Evolutionary conservation across 768 basidiomycete genomes (phyloP).

Genomic region (Boletus edulis): DNA sequence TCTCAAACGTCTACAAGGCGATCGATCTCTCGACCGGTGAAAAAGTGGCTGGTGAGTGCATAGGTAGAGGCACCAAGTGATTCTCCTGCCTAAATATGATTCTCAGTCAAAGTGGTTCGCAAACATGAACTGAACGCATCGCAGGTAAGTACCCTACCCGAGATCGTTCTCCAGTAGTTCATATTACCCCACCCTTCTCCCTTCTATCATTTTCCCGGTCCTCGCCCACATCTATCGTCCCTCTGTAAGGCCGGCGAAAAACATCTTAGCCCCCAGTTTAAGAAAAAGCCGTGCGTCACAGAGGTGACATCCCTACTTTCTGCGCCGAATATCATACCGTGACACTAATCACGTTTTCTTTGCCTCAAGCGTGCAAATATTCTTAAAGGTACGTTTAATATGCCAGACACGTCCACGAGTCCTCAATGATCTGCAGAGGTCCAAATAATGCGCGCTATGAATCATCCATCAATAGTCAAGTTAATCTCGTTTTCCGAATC

Average conservation of each 20-base stretch:
- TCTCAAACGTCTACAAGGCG: slow-evolving; percentile 98
- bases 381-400: slow-evolving; percentile 65
- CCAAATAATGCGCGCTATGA: slow-evolving; percentile 95
- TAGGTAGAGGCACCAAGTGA: neutral
- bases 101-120: slow-evolving; percentile 86
- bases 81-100: slow-evolving; percentile 10
- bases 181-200: slow-evolving; percentile 18
- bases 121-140: slow-evolving; percentile 89
- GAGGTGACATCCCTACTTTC: slow-evolving; percentile 62
- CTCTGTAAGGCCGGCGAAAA: slow-evolving; percentile 79
- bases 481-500: slow-evolving; percentile 92
- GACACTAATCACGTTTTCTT: slow-evolving; percentile 18
- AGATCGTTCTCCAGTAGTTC: slow-evolving; percentile 25
- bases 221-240: slow-evolving; percentile 22
- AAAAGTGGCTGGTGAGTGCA: slow-evolving; percentile 72
- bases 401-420: neutral
- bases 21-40: slow-evolving; percentile 69
- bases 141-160: slow-evolving; percentile 63
- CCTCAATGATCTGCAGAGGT: slow-evolving; percentile 62
- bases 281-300: slow-evolving; percentile 96
- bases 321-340: slow-evolving; percentile 16
- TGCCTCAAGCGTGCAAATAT: slow-evolving; percentile 85
- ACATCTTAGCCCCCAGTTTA: slow-evolving; percentile 91
- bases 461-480: slow-evolving; percentile 91
- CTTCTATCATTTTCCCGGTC: slow-evolving; percentile 23